Evolutionary conservation across 2,329 filamentous ascomycete genomes (phyloP).

Genomic region (Ascochyta viciae-villosae): DNA sequence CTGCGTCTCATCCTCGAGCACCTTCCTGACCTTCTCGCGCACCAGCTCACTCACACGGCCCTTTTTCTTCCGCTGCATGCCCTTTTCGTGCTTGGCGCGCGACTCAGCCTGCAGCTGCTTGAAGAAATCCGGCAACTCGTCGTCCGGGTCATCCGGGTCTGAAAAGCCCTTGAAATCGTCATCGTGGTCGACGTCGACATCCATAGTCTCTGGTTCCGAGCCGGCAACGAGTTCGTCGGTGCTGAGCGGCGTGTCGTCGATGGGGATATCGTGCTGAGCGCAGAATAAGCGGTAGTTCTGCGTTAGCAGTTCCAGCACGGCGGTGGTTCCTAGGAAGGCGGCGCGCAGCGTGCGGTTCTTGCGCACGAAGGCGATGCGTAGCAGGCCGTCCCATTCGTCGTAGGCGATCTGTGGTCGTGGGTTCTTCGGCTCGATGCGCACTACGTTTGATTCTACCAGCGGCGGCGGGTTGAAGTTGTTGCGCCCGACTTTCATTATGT

Average conservation of each 20-base stretch:
- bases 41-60: constrained; percentile 82
- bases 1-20: constrained; percentile 80
- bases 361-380: constrained; percentile 81
- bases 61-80: constrained; percentile 58
- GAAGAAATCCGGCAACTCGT: constrained; percentile 85
- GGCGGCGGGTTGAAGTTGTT: constrained; percentile 98
- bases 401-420: constrained; percentile 88
- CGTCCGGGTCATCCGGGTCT: constrained; percentile 65
- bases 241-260: constrained; percentile 67
- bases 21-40: constrained; percentile 83
- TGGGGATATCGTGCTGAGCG: constrained; percentile 78
- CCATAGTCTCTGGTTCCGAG: constrained; percentile 52
- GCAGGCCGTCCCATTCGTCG: constrained; percentile 92
- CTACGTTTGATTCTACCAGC: constrained; percentile 88
- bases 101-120: constrained; percentile 64
- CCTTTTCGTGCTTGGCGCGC: constrained; percentile 36
- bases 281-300: constrained; percentile 91
- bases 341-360: constrained; percentile 91
- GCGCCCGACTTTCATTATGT: constrained; percentile 90
- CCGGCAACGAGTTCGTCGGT: constrained; percentile 32
- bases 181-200: constrained; percentile 59
- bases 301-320: constrained; percentile 83
- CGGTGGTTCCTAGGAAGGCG: constrained; percentile 79
- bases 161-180: constrained; percentile 58
- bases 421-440: constrained; percentile 85